Conservation (phyloP, 1,139 yeast species). For the Lodderomyces jiufengensis region DNA sequence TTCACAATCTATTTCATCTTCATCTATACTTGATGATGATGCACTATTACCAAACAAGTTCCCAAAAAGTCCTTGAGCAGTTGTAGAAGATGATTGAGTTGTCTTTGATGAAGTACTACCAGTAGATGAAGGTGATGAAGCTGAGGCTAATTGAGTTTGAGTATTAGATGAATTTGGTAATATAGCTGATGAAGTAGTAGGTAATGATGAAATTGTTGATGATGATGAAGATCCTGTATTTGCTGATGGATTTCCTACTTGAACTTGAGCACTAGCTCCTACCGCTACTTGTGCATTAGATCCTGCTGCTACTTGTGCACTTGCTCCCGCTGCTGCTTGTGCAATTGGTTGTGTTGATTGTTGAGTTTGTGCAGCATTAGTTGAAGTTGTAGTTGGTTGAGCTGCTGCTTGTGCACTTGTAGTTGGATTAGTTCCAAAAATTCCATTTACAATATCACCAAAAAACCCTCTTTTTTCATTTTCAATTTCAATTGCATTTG, state of each 20-base stretch:
- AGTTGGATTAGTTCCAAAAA: conserved; percentile 10
- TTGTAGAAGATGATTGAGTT: no score
- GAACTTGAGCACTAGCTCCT: conserved; percentile 14
- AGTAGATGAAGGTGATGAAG: conserved; percentile 1
- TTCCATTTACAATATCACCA: conserved; percentile 3
- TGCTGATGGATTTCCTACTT: conserved; percentile 14
- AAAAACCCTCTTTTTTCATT: conserved; percentile 15
- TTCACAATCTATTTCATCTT: conserved; percentile 4
- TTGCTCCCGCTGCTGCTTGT: conserved; percentile 8
- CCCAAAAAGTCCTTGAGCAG: no score
- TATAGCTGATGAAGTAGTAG: conserved; percentile 5
- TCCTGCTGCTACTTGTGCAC: conserved; percentile 8
- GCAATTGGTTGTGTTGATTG: conserved; percentile 9
- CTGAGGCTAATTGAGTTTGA: neutral
- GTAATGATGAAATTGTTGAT: no score
- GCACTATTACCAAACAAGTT: conserved; percentile 5
- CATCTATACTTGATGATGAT: conserved; percentile 6
- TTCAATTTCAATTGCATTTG: conserved; percentile 10
- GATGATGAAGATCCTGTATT: no score
- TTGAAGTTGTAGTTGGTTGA: conserved; percentile 3
- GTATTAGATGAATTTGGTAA: neutral
- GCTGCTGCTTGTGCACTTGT: conserved; percentile 10
- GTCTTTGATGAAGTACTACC: conserved; percentile 6
- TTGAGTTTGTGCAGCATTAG: conserved; percentile 1
- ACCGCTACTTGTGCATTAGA: no score